Percentiles rank a stretch among this genome's conserved stretches.
Evolutionary conservation across 495 filamentous ascomycete species (phyloP).

Genomic region (Opeltia flavorubescens): DNA sequence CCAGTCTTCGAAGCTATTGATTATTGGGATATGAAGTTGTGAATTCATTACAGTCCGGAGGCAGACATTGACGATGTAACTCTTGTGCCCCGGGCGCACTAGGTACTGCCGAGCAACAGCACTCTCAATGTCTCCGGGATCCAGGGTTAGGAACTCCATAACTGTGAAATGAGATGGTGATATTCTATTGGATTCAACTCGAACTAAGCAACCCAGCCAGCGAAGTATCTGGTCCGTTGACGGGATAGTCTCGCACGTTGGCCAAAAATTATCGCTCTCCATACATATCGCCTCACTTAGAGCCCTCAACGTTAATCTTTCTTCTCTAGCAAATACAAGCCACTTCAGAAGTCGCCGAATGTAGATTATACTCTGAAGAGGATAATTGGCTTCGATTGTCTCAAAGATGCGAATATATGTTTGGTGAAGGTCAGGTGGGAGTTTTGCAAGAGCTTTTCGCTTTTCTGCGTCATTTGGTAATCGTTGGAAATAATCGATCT

Average conservation of each 20-base stretch:
- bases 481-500: constrained; percentile 3
- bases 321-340: background rate
- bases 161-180: constrained; percentile 1
- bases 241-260: background rate
- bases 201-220: constrained; percentile 1
- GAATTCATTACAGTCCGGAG: background rate
- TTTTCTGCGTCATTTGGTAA: constrained; percentile 3
- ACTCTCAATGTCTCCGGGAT: background rate
- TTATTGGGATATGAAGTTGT: background rate
- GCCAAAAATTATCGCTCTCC: background rate
- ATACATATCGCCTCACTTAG: constrained; percentile 1
- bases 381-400: constrained; percentile 1
- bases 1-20: background rate
- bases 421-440: constrained; percentile 1
- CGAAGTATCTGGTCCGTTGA: background rate
- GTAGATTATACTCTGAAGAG: background rate
- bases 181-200: background rate
- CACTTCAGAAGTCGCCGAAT: background rate
- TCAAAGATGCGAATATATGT: constrained; percentile 6
- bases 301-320: background rate
- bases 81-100: background rate
- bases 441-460: background rate
- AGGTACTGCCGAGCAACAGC: constrained; percentile 1
- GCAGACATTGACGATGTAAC: background rate
- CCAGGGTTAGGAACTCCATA: background rate